Base-by-base conservation (phyloP, 306 rosid species). In the Arachis stenosperma region DNA sequence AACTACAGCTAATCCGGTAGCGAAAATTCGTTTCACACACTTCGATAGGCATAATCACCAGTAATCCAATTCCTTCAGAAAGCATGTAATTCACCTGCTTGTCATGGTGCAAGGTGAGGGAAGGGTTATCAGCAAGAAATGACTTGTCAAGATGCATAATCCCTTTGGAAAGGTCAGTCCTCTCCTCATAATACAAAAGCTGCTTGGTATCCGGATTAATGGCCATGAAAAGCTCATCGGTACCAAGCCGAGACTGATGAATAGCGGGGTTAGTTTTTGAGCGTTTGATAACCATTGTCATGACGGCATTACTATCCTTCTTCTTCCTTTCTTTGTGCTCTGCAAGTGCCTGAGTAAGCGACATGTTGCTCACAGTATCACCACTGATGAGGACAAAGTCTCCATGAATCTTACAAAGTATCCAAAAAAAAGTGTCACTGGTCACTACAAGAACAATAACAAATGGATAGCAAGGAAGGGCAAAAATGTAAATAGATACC, bases 331-430 rank as follows among this genome's bases (percentile, higher is more conserved):
- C 98, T 75, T 88, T 95, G 57, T 95, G 99, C 64, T 95, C 97
- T 78, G 76, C 81, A 78, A 95, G 96, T 48, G 89, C 99, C 86
- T 77, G 85, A 43, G 97, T 83, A 74, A 95, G 99, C 3, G 96
- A 87, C 98, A 95, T 92, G 87, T 95, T 90, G 99, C 99, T 95
- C 44, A 95, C 78, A 4, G 99, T 95, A 75, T 95, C 99, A 75
- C 99, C 99, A 8, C 97, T 95, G 73, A 95, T 86, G 67, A 95
- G 92, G 62, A 95, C 86, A 82, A 95, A 95, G 75, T 95, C 99
- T 82, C 99, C 99, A 60, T 87, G 91, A 88, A 95, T 92, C 99
- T 95, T 82, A 73, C 68, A 80, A 68, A 82, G 79, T 44, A 76
- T 53, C 9, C 30, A 60, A 66, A 50, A 79, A 63, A 66, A 54